These are phyloP conservation scores for Tetrahymena elliotti DNA, from an alignment of 73 alveolate species.

Conservation along the genomic window DNA sequence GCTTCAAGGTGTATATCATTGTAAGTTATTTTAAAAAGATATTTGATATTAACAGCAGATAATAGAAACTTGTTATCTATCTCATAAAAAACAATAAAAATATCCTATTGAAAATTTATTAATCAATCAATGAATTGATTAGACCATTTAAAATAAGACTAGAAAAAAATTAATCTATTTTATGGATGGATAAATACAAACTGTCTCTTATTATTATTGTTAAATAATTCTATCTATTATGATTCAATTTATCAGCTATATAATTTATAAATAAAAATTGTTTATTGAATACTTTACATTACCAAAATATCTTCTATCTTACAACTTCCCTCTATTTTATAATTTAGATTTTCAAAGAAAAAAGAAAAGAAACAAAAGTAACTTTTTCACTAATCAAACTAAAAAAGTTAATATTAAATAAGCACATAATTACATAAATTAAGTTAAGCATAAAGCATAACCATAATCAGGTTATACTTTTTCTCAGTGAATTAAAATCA, in stretches of 20 bases:
- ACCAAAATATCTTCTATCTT: neutral
- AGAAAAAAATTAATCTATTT: neutral
- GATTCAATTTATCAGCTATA: no score
- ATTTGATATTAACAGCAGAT: no score
- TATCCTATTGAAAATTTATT: neutral
- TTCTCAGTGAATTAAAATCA: no score
- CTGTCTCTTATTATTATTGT: no score
- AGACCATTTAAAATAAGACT: neutral
- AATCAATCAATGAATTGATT: neutral
- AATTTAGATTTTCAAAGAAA: no score
- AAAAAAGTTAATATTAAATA: neutral
- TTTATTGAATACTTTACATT: neutral
- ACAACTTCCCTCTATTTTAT: neutral
- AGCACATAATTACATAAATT: neutral
- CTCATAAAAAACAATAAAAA: neutral
- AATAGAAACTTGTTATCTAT: no score
- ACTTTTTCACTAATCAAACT: neutral
- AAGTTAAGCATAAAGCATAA: neutral
- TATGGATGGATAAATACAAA: neutral
- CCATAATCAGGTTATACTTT: neutral
- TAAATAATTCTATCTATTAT: neutral
- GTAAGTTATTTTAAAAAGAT: no score
- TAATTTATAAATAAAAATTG: no score
- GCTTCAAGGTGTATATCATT: no score
- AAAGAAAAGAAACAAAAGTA: neutral